Conservation (phyloP, 768 basidiomycete genomes). For the Pisolithus tinctorius region DNA sequence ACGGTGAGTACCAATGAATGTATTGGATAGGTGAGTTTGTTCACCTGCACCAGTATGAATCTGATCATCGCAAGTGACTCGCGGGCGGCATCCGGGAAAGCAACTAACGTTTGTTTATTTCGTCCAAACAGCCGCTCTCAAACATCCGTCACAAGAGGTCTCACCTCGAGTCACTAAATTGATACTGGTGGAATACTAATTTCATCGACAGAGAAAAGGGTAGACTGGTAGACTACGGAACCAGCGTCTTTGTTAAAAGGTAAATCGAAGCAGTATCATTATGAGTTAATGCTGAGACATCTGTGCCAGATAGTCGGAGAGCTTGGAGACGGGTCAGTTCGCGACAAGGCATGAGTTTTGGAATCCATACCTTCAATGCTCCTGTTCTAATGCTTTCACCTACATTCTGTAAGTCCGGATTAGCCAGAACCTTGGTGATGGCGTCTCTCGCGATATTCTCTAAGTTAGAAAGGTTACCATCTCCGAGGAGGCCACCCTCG, state of each 20-base stretch:
- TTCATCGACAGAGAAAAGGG: too few species aligned
- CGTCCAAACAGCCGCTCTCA: neutral
- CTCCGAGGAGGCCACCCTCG: constrained; percentile 50
- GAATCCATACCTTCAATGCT: constrained; percentile 65
- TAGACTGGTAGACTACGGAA: too few species aligned
- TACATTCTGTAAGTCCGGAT: constrained; percentile 83
- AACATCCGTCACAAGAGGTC: neutral
- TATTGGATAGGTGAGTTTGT: constrained; percentile 10
- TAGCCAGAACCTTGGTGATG: constrained; percentile 64
- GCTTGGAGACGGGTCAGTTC: constrained; percentile 25
- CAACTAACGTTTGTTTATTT: neutral
- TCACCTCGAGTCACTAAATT: too few species aligned
- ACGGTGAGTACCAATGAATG: constrained; percentile 1
- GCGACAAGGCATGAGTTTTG: neutral
- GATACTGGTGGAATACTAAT: too few species aligned
- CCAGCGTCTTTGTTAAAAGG: too few species aligned
- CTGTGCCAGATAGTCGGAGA: constrained; percentile 64
- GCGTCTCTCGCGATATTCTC: constrained; percentile 71
- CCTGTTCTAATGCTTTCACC: constrained; percentile 73
- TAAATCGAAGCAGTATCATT: neutral
- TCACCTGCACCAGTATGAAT: constrained; percentile 93
- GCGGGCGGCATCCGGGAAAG: neutral
- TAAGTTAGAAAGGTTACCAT: constrained; percentile 45
- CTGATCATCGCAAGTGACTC: constrained; percentile 65
- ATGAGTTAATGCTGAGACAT: constrained; percentile 44